A percentile compares a stretch with the other conserved stretches of the same genome.
Evolutionary conservation across 2,329 filamentous ascomycete genomes (phyloP).

Genomic region (Claviceps capensis): DNA sequence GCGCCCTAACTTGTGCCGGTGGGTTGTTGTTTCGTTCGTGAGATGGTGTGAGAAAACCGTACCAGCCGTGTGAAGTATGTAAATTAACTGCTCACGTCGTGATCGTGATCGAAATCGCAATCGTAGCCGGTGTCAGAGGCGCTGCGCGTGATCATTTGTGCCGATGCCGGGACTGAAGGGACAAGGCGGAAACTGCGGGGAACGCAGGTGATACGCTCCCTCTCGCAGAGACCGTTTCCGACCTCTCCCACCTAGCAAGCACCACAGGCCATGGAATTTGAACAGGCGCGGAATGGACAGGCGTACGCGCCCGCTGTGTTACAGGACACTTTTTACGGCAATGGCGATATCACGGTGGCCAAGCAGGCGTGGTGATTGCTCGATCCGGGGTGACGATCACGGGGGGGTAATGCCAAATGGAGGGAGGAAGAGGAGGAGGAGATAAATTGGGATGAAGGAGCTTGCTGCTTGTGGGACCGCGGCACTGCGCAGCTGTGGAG

Average conservation of each 20-base stretch:
- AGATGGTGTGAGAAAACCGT: not conserved
- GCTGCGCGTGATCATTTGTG: conserved; percentile 2
- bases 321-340: not conserved
- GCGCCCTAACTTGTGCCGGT: not conserved
- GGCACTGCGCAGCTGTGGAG: too few species aligned
- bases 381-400: not conserved
- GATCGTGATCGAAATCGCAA: not conserved
- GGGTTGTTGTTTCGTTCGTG: not conserved
- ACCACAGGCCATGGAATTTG: conserved; percentile 42
- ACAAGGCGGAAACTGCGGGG: conserved; percentile 39
- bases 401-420: not conserved
- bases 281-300: conserved; percentile 9
- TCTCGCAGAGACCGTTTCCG: conserved; percentile 41
- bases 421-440: not conserved
- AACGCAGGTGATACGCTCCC: conserved; percentile 28
- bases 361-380: not conserved
- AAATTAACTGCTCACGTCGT: too few species aligned
- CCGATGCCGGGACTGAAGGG: conserved; percentile 8
- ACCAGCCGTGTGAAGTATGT: not conserved
- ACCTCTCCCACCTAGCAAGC: conserved; percentile 38
- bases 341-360: not conserved
- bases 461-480: not conserved
- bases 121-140: not conserved
- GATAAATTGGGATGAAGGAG: not conserved
- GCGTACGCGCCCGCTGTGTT: conserved; percentile 5